phyloP scores from a whole-genome alignment of 164 flowering plant genomes.

The Buxus sempervirens region DNA sequence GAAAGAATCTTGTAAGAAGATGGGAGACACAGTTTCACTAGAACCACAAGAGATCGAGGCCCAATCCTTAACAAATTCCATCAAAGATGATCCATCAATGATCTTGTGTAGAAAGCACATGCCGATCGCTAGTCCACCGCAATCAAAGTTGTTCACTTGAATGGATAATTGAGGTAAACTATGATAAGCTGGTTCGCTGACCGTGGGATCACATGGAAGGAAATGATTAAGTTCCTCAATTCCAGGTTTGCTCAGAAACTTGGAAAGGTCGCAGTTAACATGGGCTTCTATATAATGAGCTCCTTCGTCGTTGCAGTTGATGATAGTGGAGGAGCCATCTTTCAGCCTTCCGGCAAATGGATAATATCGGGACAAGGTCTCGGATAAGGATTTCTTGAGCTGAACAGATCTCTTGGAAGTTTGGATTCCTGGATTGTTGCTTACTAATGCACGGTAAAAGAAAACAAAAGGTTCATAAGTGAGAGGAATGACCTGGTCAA shows the following conservation, averaged over 20 bases:
- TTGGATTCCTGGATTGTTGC: too few species aligned
- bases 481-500: too few species aligned
- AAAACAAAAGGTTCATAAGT: too few species aligned
- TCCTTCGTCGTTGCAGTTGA: conserved; percentile 39
- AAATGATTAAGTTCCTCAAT: conserved; percentile 7
- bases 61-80: conserved; percentile 23
- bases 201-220: too few species aligned
- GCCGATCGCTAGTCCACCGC: conserved; percentile 31
- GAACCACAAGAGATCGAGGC: too few species aligned
- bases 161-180: conserved; percentile 3
- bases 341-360: conserved; percentile 34
- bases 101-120: conserved; percentile 20
- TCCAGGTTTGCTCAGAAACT: conserved; percentile 23
- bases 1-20: not conserved
- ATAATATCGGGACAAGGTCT: conserved; percentile 22
- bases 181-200: not conserved
- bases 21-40: not conserved
- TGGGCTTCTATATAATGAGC: conserved; percentile 28
- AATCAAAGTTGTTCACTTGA: conserved; percentile 25
- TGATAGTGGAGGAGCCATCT: conserved; percentile 6
- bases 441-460: too few species aligned
- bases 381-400: conserved; percentile 22
- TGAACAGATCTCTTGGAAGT: not conserved
- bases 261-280: conserved; percentile 11
- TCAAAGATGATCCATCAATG: conserved; percentile 13